These are phyloP conservation scores for Jimgerdemannia lactiflua DNA, from an alignment of 192 early-diverging fungal species.

Conservation along the genomic window DNA sequence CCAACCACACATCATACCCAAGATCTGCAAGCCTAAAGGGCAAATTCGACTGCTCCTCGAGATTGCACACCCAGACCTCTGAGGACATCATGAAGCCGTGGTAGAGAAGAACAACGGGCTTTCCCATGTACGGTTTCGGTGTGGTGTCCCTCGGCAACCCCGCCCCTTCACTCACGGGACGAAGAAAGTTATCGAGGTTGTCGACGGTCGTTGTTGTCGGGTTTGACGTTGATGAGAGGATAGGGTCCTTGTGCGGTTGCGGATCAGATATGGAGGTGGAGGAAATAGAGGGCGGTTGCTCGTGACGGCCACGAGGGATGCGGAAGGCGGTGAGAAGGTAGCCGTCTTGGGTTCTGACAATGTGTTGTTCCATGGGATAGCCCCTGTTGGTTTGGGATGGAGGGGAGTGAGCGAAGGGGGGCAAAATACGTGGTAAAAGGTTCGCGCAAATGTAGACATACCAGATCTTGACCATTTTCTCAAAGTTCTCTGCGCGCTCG, in stretches of 20 bases:
- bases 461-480: slow-evolving; percentile 42
- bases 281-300: neutral
- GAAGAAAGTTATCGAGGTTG: neutral
- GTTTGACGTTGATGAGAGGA: neutral
- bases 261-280: neutral
- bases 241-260: neutral
- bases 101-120: slow-evolving; percentile 91
- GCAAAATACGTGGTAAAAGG: too few species aligned
- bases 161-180: neutral
- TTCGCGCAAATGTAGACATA: slow-evolving; percentile 2
- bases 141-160: slow-evolving; percentile 14
- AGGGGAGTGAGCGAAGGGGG: neutral
- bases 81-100: slow-evolving; percentile 95
- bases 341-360: slow-evolving; percentile 81
- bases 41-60: slow-evolving; percentile 70
- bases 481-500: slow-evolving; percentile 36
- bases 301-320: slow-evolving; percentile 26
- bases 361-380: slow-evolving; percentile 82
- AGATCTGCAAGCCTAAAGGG: slow-evolving; percentile 85
- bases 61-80: slow-evolving; percentile 88
- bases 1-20: slow-evolving; percentile 96
- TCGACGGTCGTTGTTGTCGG: neutral
- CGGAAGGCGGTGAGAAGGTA: slow-evolving; percentile 61
- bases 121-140: slow-evolving; percentile 23
- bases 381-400: slow-evolving; percentile 46